Base-by-base conservation (phyloP, 768 basidiomycete species). In the Tricholoma sp. region DNA sequence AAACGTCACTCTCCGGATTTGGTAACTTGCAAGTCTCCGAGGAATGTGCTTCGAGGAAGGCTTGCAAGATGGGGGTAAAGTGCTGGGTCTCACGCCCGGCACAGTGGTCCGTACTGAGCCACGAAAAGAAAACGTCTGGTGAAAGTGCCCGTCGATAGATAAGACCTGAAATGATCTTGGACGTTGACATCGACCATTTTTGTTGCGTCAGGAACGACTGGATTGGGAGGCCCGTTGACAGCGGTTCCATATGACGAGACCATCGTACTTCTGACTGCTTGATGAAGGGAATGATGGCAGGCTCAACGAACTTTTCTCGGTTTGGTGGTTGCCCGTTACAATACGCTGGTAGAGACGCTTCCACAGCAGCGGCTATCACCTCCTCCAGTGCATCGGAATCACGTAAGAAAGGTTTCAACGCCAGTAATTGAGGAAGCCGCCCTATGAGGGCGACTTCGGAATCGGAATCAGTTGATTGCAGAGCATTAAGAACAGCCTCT, bases 11-110 rank as follows among this genome's bases (percentile, higher is more conserved):
- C 14, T 70, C 57, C 1, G 64, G 54, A 14, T 56, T 51, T 8
- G 60, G 59, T 2, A 60, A 12, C 14, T 35, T 27, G 6, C 47
- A 52, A 11, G 31, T 60, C 2, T 60, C 62, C 21, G 63, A 49
- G n/a, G 59, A 63, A 9, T 58, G 59, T 29, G 69, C 63, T 22
- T 85, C 82, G n/a, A 84, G 65, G 54, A 80, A 76, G 5, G 80
- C 77, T 50, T 74, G 69, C 5, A 85, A 47, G 8, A 80, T 72
- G 0, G 69, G 63, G 19, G 77, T 65, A 14, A 82, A 64, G 27
- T 71, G 64, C 10, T 70, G 63, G 2, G 66, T 34, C 2, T 70
- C 60, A 5, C 66, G 61, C 27, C 61, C 27, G 4, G 63, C 41
- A 21, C 67, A 69, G 22, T 61, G 58, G 1, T 70, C 66, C 1